phyloP scores from a whole-genome alignment of 2,329 filamentous ascomycete genomes.

The Calonectria henricotiae region DNA sequence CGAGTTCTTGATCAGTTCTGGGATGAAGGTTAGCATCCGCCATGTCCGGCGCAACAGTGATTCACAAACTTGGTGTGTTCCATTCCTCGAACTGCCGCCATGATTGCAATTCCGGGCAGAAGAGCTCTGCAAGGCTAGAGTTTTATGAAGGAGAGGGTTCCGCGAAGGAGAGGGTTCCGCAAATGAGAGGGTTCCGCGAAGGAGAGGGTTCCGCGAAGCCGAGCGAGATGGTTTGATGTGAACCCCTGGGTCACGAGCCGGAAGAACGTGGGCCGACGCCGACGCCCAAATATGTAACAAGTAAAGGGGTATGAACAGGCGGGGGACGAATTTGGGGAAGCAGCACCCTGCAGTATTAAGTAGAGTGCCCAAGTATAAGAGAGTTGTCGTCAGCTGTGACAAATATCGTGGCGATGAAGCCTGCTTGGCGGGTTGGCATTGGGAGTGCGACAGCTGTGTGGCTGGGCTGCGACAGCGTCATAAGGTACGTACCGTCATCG shows the following conservation, averaged over 20 bases:
- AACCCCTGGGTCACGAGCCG: slow-evolving; percentile 52
- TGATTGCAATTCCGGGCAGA: slow-evolving; percentile 48
- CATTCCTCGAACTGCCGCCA: slow-evolving; percentile 55
- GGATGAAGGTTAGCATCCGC: slow-evolving; percentile 41
- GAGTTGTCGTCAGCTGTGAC: slow-evolving; percentile 53
- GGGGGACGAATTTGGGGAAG: slow-evolving; percentile 18
- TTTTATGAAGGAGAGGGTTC: neutral
- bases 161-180: neutral
- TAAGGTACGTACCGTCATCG: slow-evolving; percentile 44
- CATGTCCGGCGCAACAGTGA: slow-evolving; percentile 32
- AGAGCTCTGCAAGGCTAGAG: slow-evolving; percentile 39
- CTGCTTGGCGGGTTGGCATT: slow-evolving; percentile 40
- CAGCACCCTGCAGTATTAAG: slow-evolving; percentile 12
- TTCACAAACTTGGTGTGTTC: slow-evolving; percentile 59
- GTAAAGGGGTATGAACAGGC: slow-evolving; percentile 30
- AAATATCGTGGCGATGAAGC: slow-evolving; percentile 41
- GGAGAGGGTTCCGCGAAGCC: neutral
- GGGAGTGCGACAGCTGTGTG: slow-evolving; percentile 48
- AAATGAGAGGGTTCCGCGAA: neutral
- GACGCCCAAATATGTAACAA: slow-evolving; percentile 41
- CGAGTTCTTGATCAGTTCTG: slow-evolving; percentile 79
- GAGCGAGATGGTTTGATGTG: slow-evolving; percentile 2
- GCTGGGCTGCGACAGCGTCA: slow-evolving; percentile 49
- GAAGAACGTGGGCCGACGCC: slow-evolving; percentile 45
- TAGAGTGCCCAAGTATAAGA: slow-evolving; percentile 22